Percentiles rank a stretch among this genome's conserved stretches.
These are phyloP conservation scores for Centrapalus pauciflorus DNA, from an alignment of 129 eudicot species.

Conservation along the genomic window DNA sequence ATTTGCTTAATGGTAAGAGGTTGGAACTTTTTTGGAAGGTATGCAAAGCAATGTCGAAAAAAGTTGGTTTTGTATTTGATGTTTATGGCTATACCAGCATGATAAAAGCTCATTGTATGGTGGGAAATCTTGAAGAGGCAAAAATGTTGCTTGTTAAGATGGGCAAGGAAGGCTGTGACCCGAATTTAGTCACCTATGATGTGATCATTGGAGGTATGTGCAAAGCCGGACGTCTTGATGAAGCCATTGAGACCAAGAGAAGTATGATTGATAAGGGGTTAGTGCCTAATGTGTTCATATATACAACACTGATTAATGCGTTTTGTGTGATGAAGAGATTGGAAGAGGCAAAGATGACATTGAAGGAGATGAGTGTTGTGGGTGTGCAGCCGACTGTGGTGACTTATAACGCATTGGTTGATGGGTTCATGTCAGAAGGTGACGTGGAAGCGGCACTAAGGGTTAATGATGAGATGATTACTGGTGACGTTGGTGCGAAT, in stretches of 20 bases:
- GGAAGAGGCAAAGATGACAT: conserved; percentile 21
- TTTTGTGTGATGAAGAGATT: conserved; percentile 22
- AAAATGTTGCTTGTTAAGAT: conserved; percentile 26
- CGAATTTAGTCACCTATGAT: conserved; percentile 24
- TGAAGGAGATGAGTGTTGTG: conserved; percentile 25
- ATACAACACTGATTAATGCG: conserved; percentile 21
- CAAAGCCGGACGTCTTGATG: conserved; percentile 22
- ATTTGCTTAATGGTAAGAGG: conserved; percentile 27
- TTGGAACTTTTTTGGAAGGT: conserved; percentile 30
- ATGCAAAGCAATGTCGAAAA: conserved; percentile 12
- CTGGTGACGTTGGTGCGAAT: conserved; percentile 21
- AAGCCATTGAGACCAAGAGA: conserved; percentile 28
- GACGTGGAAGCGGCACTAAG: conserved; percentile 25
- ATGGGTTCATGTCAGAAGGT: conserved; percentile 26
- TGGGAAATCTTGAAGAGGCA: conserved; percentile 25
- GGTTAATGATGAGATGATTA: conserved; percentile 29
- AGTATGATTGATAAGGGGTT: conserved; percentile 27
- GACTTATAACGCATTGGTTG: conserved; percentile 24
- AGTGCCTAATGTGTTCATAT: conserved; percentile 18
- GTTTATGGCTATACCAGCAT: conserved; percentile 24
- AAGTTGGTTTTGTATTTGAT: conserved; percentile 17
- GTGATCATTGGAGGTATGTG: conserved; percentile 30
- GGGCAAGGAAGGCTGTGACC: conserved; percentile 27
- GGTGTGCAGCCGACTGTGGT: conserved; percentile 28
- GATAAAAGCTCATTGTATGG: conserved; percentile 37